Base-by-base conservation (phyloP, 495 filamentous ascomycete species). In the Talaromyces proteolyticus region DNA sequence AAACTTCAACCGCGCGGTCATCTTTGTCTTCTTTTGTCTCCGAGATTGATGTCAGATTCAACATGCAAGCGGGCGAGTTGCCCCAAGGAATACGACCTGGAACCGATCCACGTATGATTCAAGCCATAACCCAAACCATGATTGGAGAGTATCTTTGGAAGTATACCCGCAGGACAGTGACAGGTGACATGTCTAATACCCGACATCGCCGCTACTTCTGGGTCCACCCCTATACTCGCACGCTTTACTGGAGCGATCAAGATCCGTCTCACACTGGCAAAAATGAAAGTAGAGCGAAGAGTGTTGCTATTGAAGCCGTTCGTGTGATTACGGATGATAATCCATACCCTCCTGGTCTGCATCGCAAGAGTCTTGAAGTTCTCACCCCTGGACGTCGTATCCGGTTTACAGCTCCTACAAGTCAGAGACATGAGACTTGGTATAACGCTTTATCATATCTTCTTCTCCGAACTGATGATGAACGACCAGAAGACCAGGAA, bases 141-240 rank as follows among this genome's bases (percentile, higher is more conserved):
- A 97, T 97, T 60, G 93, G 93, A 47, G 93, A 98, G 61, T 96
- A 91, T 65, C 78, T 97, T 14, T 98, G 93, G 93, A 98, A 98
- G 61, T 98, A 98, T 66, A 97, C 92, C 1, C 85, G 94, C 53
- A 94, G 88, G 67, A 76, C 91, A 51, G 91, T 91, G 16, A 84
- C 91, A 4, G 84, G 81, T 48, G 85, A 89, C 42, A 83, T 95
- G 69, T 96, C 92, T 4, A 82, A 80, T 50, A 95, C 89, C 29
- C 76, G 93, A 40, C 93, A 98, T 63, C 82, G 88, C 26, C 84
- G 93, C 22, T 98, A 95, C 73, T 98, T 98, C 80, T 98, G 93
- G 93, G 87, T 98, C 18, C 93, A 98, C 66, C 93, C 93, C 0
- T 98, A 98, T 66, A 98, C 94, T 4, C 82, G 91, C 23, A 96